Conservation (phyloP, 2,329 filamentous ascomycete genomes). For the Simplicillium aogashimaense region DNA sequence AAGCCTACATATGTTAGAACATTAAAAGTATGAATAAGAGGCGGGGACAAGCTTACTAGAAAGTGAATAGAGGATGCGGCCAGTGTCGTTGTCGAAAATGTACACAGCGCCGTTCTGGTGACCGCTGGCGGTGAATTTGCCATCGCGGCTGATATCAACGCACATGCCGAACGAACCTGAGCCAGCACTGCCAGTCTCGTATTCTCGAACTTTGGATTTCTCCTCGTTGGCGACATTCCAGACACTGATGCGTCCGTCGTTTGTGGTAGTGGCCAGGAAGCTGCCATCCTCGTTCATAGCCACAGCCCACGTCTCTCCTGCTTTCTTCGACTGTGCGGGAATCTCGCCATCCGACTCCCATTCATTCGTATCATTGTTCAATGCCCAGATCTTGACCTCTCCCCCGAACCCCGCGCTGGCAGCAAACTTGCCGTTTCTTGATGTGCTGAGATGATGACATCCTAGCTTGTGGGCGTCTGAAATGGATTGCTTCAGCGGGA, state of each 20-base stretch:
- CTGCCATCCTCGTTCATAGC: conserved; percentile 75
- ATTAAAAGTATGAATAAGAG: not conserved
- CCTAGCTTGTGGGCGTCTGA: conserved; percentile 75
- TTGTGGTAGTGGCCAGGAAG: conserved; percentile 77
- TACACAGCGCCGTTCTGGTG: conserved; percentile 90
- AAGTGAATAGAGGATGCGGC: conserved; percentile 75
- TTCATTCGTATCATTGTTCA: conserved; percentile 44
- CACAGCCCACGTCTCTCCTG: conserved; percentile 77
- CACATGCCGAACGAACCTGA: conserved; percentile 87
- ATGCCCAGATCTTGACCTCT: conserved; percentile 74
- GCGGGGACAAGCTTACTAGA: conserved; percentile 53
- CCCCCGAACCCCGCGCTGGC: conserved; percentile 86
- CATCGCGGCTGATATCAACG: conserved; percentile 72
- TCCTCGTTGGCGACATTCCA: conserved; percentile 59
- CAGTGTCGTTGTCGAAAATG: conserved; percentile 88
- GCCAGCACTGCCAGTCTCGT: conserved; percentile 61
- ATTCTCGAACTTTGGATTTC: conserved; percentile 62
- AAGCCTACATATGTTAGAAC: conserved; percentile 45
- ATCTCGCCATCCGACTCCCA: conserved; percentile 37
- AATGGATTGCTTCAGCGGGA: conserved; percentile 72
- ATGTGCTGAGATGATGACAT: conserved; percentile 77
- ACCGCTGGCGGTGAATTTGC: conserved; percentile 78
- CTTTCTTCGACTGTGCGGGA: conserved; percentile 34
- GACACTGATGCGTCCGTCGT: conserved; percentile 80
- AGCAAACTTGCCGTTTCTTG: conserved; percentile 58